These are phyloP conservation scores for Parascedosporium putredinis DNA, from an alignment of 2,329 filamentous ascomycete species.

Conservation along the genomic window DNA sequence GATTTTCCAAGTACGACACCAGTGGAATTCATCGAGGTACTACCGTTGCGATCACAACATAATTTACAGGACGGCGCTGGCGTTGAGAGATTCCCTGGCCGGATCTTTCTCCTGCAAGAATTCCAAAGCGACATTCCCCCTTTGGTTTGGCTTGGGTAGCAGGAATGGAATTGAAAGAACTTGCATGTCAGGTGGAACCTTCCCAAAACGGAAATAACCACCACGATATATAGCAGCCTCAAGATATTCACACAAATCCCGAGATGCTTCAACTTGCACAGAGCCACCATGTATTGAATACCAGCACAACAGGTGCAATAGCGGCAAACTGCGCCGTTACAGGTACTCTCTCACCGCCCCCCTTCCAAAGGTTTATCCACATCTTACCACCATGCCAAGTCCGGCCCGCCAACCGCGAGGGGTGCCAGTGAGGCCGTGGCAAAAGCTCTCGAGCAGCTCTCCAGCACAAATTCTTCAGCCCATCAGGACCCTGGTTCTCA, in stretches of 20 bases:
- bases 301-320: background rate
- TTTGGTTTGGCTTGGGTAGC: no score
- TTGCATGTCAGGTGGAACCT: background rate
- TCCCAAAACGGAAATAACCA: slow-evolving; percentile 1
- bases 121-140: background rate
- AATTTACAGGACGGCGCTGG: no score
- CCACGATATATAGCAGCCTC: background rate
- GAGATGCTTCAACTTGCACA: background rate
- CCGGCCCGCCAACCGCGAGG: slow-evolving; percentile 6
- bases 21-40: no score
- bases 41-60: no score
- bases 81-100: background rate
- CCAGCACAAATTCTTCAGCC: background rate
- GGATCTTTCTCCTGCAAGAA: background rate
- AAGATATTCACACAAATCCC: background rate
- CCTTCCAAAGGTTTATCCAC: background rate
- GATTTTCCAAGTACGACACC: no score
- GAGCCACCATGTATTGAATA: background rate
- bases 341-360: slow-evolving; percentile 1
- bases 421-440: background rate
- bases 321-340: background rate
- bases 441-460: background rate
- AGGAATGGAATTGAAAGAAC: background rate
- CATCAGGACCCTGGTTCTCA: slow-evolving; percentile 6
- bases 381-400: slow-evolving; percentile 5